Evolutionary conservation across 768 basidiomycete genomes (phyloP), one percentile per base, ranked within the genome.

Genomic region (Myochromella boudieri): DNA sequence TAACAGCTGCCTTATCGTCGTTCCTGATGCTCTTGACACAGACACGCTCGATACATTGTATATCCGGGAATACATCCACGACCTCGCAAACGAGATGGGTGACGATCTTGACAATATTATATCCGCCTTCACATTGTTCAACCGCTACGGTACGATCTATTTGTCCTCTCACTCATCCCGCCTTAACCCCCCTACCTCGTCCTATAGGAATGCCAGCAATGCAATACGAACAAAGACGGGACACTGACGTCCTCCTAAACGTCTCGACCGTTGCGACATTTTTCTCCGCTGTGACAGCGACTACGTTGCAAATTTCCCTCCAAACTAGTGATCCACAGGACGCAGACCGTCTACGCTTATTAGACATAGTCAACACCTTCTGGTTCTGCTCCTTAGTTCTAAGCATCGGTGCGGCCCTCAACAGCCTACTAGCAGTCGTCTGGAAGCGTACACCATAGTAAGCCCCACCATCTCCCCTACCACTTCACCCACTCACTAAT

Each of bases 281-380:
- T 38, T 65, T 66, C 44, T 65, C 65, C 0, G 63, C 58, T 2
- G 65, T 65, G 11, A 63, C 62, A 8, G 63, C 61, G 17, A 59
- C 54, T 6, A 59, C 34, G 12, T 43, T 63, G 15, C 54, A 57
- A 39, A 55, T 49, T 17, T 56, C 57, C 9, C 20, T 46, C 31
- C 42, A 32, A 17, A n/a, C n/a, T n/a, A n/a, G n/a, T n/a, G n/a
- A n/a, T n/a, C n/a, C n/a, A n/a, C 26, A 34, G 27, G 22, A 38
- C 25, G 24, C 14, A 27, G 24, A 17, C n/a, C 24, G 11, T 10
- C 25, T 37, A 10, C 4, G 36, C 46, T 20, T 49, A 12, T 6
- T 34, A n/a, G 12, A 12, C 3, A n/a, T 54, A 9, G 52, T 60
- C 11, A 61, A 56, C 21, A 55, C 52, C 15, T 59, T 61, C 17